Conservation (phyloP, 2,329 filamentous ascomycete genomes). For the Aspergillus glaucus region DNA sequence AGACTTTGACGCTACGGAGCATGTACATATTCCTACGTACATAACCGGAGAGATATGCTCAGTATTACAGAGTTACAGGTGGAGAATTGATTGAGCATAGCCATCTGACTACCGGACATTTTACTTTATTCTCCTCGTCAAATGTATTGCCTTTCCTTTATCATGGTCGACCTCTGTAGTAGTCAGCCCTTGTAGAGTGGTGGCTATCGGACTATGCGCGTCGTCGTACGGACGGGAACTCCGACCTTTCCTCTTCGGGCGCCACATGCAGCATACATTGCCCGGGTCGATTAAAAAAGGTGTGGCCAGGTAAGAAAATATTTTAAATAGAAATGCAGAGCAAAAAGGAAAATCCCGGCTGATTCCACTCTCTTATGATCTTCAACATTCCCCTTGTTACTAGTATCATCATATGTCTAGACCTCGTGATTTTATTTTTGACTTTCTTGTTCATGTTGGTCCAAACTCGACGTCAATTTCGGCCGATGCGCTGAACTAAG, state of each 20-base stretch:
- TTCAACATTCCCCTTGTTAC: background rate
- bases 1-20: background rate
- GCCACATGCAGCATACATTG: slow-evolving; percentile 2
- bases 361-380: slow-evolving; percentile 4
- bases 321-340: background rate
- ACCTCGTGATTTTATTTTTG: slow-evolving; percentile 6
- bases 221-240: background rate
- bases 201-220: background rate
- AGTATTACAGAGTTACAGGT: too few relatives aligned
- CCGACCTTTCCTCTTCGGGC: slow-evolving; percentile 2
- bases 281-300: background rate
- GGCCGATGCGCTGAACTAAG: background rate
- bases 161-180: background rate
- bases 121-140: too few relatives aligned
- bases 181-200: background rate
- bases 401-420: slow-evolving; percentile 6
- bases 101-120: too few relatives aligned
- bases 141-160: too few relatives aligned
- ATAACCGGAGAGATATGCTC: background rate
- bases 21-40: background rate
- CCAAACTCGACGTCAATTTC: background rate
- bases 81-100: too few relatives aligned
- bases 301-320: background rate
- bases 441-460: background rate
- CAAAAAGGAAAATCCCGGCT: slow-evolving; percentile 1